Evolutionary conservation across 352 stramenopile genomes (phyloP).

Genomic region (Globisporangium middletonii): DNA sequence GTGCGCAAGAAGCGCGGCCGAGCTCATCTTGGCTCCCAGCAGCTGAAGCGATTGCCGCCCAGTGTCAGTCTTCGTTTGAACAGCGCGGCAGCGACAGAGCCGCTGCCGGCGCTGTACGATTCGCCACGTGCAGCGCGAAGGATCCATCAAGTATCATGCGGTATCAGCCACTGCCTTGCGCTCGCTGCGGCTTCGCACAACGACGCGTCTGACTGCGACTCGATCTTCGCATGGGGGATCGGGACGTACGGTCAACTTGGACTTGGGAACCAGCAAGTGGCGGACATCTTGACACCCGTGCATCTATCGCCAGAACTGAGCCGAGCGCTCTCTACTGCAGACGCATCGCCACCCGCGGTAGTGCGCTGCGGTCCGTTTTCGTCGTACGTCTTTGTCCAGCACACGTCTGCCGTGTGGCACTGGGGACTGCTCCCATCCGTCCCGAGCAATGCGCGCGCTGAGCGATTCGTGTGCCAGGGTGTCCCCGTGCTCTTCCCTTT

Average conservation of each 20-base stretch:
- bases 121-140: neutral
- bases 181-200: slow-evolving; percentile 6
- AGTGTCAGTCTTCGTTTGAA: neutral
- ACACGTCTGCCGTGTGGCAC: slow-evolving; percentile 21
- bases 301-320: slow-evolving; percentile 10
- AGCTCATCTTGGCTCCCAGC: slow-evolving; percentile 10
- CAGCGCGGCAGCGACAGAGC: too few relatives aligned
- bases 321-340: slow-evolving; percentile 5
- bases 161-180: slow-evolving; percentile 31
- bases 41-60: slow-evolving; percentile 18
- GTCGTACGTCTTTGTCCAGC: slow-evolving; percentile 19
- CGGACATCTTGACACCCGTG: slow-evolving; percentile 18
- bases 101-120: neutral
- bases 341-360: neutral
- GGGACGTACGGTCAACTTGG: slow-evolving; percentile 45
- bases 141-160: slow-evolving; percentile 31
- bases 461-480: slow-evolving; percentile 12
- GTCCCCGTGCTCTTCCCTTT: slow-evolving; percentile 13
- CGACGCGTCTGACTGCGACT: neutral
- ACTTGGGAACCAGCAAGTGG: slow-evolving; percentile 20
- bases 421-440: slow-evolving; percentile 25
- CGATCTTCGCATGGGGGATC: slow-evolving; percentile 28
- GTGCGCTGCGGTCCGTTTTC: slow-evolving; percentile 31
- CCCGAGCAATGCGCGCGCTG: neutral
- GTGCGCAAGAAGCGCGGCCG: slow-evolving; percentile 10